Percentiles rank a stretch among this genome's conserved stretches.
Evolutionary conservation across 2,329 filamentous ascomycete genomes (phyloP).

Genomic region (Rosellinia necatrix): DNA sequence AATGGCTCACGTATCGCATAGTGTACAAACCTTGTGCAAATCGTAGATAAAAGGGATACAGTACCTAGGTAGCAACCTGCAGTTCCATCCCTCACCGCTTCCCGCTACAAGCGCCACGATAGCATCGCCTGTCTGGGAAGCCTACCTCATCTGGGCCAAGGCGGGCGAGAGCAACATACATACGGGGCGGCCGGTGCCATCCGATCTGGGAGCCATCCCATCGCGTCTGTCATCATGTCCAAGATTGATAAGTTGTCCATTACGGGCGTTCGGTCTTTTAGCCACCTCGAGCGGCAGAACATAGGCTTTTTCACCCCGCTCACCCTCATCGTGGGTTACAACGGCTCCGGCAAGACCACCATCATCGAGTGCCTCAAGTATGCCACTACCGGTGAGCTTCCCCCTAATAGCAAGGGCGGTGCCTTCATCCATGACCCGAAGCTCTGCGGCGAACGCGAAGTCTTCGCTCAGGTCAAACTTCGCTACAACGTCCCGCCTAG

Average conservation of each 20-base stretch:
- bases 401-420: slow-evolving; percentile 86
- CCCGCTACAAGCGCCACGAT: neutral
- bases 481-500: slow-evolving; percentile 81
- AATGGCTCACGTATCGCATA: neutral
- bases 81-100: neutral
- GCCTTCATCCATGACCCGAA: slow-evolving; percentile 99
- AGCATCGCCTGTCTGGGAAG: neutral
- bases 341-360: slow-evolving; percentile 97
- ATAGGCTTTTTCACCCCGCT: slow-evolving; percentile 90
- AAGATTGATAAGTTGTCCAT: slow-evolving; percentile 91
- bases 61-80: neutral
- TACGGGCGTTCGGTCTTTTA: slow-evolving; percentile 82
- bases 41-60: neutral
- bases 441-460: slow-evolving; percentile 83
- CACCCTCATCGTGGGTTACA: slow-evolving; percentile 95
- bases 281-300: slow-evolving; percentile 71
- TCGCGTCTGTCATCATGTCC: slow-evolving; percentile 57
- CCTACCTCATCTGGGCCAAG: neutral
- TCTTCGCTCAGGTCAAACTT: slow-evolving; percentile 88
- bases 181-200: slow-evolving; percentile 12
- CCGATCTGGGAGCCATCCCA: slow-evolving; percentile 3
- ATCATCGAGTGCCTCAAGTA: slow-evolving; percentile 99
- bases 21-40: neutral
- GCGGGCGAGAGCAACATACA: neutral
- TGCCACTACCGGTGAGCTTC: slow-evolving; percentile 91